Percentiles rank a stretch among this genome's conserved stretches.
phyloP scores from a whole-genome alignment of 495 filamentous ascomycete species.

The Penicillium flavigenum region DNA sequence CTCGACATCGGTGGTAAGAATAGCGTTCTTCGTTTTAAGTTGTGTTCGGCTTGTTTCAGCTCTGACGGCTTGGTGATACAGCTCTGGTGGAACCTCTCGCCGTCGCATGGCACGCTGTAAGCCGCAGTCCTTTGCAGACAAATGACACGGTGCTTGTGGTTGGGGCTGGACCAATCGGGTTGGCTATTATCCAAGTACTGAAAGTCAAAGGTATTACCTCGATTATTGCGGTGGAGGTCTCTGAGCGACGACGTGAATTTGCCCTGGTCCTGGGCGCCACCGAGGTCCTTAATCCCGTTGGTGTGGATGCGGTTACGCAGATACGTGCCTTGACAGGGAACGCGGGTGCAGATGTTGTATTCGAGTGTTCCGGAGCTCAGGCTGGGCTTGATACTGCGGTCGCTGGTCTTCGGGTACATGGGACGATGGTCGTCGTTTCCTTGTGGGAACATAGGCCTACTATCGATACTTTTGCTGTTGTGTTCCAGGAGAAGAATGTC shows the following conservation, averaged over 20 bases:
- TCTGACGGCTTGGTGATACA: conserved; percentile 12
- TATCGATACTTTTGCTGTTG: conserved; percentile 26
- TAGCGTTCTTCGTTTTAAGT: conserved; percentile 19
- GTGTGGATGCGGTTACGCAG: conserved; percentile 23
- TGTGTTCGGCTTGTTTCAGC: conserved; percentile 5
- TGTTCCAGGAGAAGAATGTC: conserved; percentile 29
- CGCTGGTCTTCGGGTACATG: conserved; percentile 21
- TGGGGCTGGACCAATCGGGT: conserved; percentile 62
- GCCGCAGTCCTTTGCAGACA: conserved; percentile 48
- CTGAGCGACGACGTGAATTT: conserved; percentile 18
- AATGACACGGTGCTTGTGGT: conserved; percentile 54
- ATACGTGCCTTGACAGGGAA: conserved; percentile 21
- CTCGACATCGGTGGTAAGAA: conserved; percentile 31
- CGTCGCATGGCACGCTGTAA: conserved; percentile 68
- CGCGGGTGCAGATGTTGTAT: conserved; percentile 22
- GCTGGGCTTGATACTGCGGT: conserved; percentile 31
- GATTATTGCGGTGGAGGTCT: conserved; percentile 51
- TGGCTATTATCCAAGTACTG: conserved; percentile 60
- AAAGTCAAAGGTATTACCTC: conserved; percentile 46
- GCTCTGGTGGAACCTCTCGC: conserved; percentile 62
- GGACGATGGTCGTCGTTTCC: conserved; percentile 29
- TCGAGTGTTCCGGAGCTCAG: conserved; percentile 34
- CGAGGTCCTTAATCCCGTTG: conserved; percentile 21
- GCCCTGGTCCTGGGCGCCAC: conserved; percentile 26
- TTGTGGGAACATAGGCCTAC: conserved; percentile 28